These are phyloP conservation scores for Colletotrichum eleusines DNA, from an alignment of 2,329 filamentous ascomycete species.

Conservation along the genomic window DNA sequence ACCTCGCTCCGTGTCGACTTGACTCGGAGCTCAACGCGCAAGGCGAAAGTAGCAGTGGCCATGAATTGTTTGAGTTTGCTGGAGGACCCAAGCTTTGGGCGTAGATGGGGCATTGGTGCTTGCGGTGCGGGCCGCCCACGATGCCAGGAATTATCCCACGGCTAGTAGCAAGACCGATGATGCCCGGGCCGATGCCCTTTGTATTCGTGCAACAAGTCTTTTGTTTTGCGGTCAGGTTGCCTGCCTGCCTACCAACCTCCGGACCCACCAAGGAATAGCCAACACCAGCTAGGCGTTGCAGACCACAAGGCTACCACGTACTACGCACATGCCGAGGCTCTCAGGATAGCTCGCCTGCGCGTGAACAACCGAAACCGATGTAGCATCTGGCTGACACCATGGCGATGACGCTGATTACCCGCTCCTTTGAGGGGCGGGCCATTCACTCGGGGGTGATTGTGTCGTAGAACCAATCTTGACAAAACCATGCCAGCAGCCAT, in stretches of 20 bases:
- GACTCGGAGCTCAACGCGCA: background rate
- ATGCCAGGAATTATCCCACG: background rate
- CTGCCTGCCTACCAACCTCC: too few relatives aligned
- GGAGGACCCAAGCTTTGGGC: background rate
- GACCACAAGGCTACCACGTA: background rate
- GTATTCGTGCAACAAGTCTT: background rate
- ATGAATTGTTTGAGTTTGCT: background rate
- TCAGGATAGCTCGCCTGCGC: constrained; percentile 23
- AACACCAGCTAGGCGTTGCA: constrained; percentile 14
- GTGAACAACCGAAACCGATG: constrained; percentile 3
- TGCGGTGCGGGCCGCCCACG: background rate
- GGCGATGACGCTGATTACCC: background rate
- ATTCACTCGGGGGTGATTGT: too few relatives aligned
- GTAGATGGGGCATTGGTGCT: constrained; percentile 6
- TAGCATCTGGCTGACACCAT: constrained; percentile 12
- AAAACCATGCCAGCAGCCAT: constrained; percentile 7
- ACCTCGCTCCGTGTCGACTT: background rate
- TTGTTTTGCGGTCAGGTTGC: too few relatives aligned
- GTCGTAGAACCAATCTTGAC: too few relatives aligned
- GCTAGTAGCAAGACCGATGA: background rate
- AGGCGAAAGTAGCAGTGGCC: background rate
- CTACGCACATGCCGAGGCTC: background rate
- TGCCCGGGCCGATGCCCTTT: background rate
- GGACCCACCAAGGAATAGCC: too few relatives aligned
- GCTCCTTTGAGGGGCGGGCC: background rate